Percentiles rank a stretch among this genome's conserved stretches.
Evolutionary conservation across 305 asterid species (phyloP).

Genomic region (Fraxinus dipetala): DNA sequence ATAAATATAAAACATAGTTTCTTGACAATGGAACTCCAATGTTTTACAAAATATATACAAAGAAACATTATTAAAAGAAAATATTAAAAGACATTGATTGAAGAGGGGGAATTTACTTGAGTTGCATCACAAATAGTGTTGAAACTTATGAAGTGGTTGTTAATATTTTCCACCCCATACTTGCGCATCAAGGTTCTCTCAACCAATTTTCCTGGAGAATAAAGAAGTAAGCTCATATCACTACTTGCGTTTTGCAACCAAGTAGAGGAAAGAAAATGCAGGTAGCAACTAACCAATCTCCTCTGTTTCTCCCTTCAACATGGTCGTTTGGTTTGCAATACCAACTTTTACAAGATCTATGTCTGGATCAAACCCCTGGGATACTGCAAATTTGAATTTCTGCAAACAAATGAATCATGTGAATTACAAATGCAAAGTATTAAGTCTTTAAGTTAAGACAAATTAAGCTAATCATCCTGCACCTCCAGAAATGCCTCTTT

Average conservation of each 20-base stretch:
- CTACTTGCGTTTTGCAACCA: neutral
- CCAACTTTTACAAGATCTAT: slow-evolving; percentile 82
- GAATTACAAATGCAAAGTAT: neutral
- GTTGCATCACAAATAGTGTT: slow-evolving; percentile 64
- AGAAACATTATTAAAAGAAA: neutral
- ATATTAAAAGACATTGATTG: slow-evolving; percentile 5
- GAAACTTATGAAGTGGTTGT: slow-evolving; percentile 51
- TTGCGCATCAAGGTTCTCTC: slow-evolving; percentile 58
- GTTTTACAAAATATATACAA: neutral
- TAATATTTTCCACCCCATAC: slow-evolving; percentile 52
- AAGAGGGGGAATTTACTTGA: slow-evolving; percentile 41
- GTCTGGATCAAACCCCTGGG: slow-evolving; percentile 92
- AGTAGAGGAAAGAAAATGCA: slow-evolving; percentile 8
- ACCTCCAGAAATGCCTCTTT: slow-evolving; percentile 94
- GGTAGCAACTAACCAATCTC: slow-evolving; percentile 74
- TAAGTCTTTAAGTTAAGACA: neutral
- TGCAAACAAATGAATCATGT: slow-evolving; percentile 36
- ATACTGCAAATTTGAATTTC: slow-evolving; percentile 83
- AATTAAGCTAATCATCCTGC: slow-evolving; percentile 17
- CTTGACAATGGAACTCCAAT: neutral
- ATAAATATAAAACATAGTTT: neutral
- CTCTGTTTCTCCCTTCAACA: slow-evolving; percentile 99
- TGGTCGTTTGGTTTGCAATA: slow-evolving; percentile 96
- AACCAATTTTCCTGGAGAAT: slow-evolving; percentile 39
- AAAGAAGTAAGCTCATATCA: slow-evolving; percentile 11